Conservation (phyloP, 106 monocot genomes). For the Phalaenopsis aphrodite region DNA sequence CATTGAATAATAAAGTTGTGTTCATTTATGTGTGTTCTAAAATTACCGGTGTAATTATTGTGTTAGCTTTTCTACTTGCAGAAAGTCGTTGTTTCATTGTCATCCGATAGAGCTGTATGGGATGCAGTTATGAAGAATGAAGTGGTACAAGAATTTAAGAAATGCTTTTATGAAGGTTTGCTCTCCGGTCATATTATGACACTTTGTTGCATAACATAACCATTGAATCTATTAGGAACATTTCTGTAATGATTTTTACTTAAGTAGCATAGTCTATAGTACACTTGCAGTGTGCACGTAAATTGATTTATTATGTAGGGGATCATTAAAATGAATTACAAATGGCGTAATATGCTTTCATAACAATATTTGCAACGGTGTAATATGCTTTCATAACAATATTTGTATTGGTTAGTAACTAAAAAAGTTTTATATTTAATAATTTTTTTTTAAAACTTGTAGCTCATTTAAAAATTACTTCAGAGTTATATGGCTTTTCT, state of each 20-base stretch:
- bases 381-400: neutral
- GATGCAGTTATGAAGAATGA: slow-evolving; percentile 91
- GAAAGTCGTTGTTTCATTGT: slow-evolving; percentile 71
- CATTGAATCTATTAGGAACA: neutral
- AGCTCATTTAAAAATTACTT: neutral
- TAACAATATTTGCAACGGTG: too few species aligned
- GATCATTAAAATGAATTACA: neutral
- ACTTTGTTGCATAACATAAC: neutral
- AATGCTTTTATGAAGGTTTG: slow-evolving; percentile 52
- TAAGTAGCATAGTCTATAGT: slow-evolving; percentile 1
- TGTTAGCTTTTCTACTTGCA: slow-evolving; percentile 16
- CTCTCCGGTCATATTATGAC: neutral
- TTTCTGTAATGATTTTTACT: neutral
- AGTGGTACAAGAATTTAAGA: slow-evolving; percentile 60
- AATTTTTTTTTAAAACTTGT: too few species aligned
- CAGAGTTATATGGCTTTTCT: too few species aligned
- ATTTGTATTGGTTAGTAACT: neutral
- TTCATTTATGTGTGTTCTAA: neutral
- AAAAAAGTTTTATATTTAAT: neutral
- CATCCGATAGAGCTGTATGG: slow-evolving; percentile 80
- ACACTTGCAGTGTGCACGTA: neutral
- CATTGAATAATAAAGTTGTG: neutral
- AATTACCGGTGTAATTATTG: neutral
- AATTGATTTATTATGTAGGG: neutral
- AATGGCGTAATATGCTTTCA: neutral